Base-by-base conservation (phyloP, 179 eudicot species). In the Silene vulgaris region DNA sequence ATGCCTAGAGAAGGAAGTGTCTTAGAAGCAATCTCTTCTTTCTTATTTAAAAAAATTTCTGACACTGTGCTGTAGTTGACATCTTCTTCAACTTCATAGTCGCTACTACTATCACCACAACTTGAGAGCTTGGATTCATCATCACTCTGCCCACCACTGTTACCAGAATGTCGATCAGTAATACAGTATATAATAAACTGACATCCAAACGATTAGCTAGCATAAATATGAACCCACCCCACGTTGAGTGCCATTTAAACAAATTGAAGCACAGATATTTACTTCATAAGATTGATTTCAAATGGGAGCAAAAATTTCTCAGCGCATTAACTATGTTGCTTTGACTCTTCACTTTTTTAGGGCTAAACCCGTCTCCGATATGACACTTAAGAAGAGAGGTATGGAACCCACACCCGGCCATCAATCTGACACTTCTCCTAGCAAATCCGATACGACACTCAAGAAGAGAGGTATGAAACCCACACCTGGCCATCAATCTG, bases 31-130 rank as follows among this genome's bases (percentile, higher is more conserved):
- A 32, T 68, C 28, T 56, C 52, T 19, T 57, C 65, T n/a, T 21
- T n/a, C 65, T 59, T 16, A n/a, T 30, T 54, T 57, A 3, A 29
- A 43, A 7, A 16, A 23, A 8, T 30, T 19, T 50, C 35, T 11
- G 76, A 29, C 19, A 64, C 19, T 14, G 43, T 50, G 21, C 43
- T 48, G 48, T 61, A 74, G 60, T 61, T 62, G 8, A 70, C 57
- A 57, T 77, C 78, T 48, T 69, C 74, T 75, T 79, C 82, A 69
- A 69, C 12, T 69, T 70, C 82, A 45, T 37, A 75, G 66, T 76
- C 79, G 29, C 79, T 80, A 60, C 79, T 80, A 60, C 79, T 80
- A 13, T 61, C 79, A 13, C 65, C 76, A 75, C 73, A 21, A 65
- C 78, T 71, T 29, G 71, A 67, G 40, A 32, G 60, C 73, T 57